These are phyloP conservation scores for Staphylotrichum longicolle DNA, from an alignment of 495 filamentous ascomycete genomes.

Conservation along the genomic window DNA sequence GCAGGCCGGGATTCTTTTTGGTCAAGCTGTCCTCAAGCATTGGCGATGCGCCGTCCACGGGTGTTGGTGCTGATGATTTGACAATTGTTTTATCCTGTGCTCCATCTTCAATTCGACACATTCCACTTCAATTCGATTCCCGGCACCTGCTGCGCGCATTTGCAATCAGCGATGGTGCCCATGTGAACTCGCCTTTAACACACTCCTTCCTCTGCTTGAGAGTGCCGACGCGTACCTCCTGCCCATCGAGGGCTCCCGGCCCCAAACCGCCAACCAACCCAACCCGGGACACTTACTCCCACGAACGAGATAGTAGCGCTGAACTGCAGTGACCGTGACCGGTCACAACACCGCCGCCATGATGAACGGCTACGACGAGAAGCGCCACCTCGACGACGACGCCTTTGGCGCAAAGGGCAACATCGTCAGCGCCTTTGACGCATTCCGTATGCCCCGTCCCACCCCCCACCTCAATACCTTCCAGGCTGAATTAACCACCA, in stretches of 20 bases:
- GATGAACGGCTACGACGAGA: slow-evolving; percentile 61
- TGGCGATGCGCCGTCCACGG: neutral
- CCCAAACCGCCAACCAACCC: neutral
- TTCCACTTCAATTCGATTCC: neutral
- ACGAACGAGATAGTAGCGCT: neutral
- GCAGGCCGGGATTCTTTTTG: slow-evolving; percentile 10
- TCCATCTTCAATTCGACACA: neutral
- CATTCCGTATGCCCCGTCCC: slow-evolving; percentile 70
- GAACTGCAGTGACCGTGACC: neutral
- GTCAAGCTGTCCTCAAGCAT: slow-evolving; percentile 23
- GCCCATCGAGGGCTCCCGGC: slow-evolving; percentile 1
- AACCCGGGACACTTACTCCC: neutral
- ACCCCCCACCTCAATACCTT: neutral
- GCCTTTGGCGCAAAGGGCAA: slow-evolving; percentile 71
- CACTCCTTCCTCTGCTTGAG: neutral
- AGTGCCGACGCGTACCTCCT: neutral
- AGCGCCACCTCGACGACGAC: slow-evolving; percentile 57
- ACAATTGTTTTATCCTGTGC: neutral
- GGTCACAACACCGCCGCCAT: slow-evolving; percentile 17
- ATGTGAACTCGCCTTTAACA: slow-evolving; percentile 2
- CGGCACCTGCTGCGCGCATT: neutral
- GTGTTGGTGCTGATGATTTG: slow-evolving; percentile 4
- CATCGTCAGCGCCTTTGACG: slow-evolving; percentile 86
- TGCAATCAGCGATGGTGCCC: neutral
- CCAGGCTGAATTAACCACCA: slow-evolving; percentile 28